These are phyloP conservation scores for Cutaneotrichosporon mucoides DNA, from an alignment of 1,284 basidiomycete species.

Conservation along the genomic window DNA sequence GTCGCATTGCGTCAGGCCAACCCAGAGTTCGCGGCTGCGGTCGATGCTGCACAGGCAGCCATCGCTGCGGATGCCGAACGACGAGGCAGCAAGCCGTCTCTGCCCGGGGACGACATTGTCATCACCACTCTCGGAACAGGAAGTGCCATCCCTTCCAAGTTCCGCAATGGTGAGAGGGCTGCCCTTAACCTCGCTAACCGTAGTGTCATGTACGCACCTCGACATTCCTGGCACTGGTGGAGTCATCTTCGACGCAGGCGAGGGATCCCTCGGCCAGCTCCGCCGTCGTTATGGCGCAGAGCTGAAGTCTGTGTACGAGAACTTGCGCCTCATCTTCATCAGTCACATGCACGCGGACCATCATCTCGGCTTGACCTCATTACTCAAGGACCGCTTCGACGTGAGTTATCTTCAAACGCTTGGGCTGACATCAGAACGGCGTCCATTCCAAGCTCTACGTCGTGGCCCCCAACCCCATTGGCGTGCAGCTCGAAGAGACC, in stretches of 20 bases:
- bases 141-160: conserved; percentile 76
- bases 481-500: conserved; percentile 49
- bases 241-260: conserved; percentile 83
- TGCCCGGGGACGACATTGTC: conserved; percentile 61
- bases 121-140: conserved; percentile 83
- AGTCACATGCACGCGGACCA: conserved; percentile 93
- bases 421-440: conserved; percentile 23
- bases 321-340: conserved; percentile 75
- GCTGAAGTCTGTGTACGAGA: conserved; percentile 56
- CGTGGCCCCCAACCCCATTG: conserved; percentile 53
- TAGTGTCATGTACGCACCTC: conserved; percentile 69
- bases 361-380: conserved; percentile 72
- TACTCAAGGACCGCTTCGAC: conserved; percentile 67
- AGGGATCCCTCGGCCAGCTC: conserved; percentile 88
- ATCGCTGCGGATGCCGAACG: conserved; percentile 15
- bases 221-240: conserved; percentile 64
- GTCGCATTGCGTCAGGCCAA: conserved; percentile 11
- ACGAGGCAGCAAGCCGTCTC: conserved; percentile 1
- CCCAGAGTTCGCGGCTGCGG: conserved; percentile 25
- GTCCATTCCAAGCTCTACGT: conserved; percentile 57
- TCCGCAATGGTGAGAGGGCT: conserved; percentile 57
- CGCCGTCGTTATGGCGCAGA: conserved; percentile 70
- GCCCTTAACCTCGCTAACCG: background rate
- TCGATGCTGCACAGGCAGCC: conserved; percentile 21
- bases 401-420: conserved; percentile 51